Conservation (phyloP, 1,139 yeast genomes). For the Yamadazyma sp. region DNA sequence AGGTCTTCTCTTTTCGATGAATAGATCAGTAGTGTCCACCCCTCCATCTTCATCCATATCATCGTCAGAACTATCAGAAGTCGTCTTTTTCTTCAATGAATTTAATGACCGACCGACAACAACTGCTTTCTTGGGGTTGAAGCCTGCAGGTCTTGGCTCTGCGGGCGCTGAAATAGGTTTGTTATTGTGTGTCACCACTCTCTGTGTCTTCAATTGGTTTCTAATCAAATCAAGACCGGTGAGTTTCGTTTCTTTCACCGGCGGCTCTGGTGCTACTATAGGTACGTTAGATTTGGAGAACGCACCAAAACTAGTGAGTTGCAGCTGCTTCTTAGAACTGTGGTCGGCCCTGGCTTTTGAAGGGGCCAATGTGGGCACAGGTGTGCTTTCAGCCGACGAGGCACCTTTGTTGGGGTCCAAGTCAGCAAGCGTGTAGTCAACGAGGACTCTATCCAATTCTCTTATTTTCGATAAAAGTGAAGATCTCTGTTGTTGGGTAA, state of each 20-base stretch:
- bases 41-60: constrained; percentile 33
- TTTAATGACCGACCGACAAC: constrained; percentile 38
- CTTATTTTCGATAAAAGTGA: constrained; percentile 60
- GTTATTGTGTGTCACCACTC: constrained; percentile 15
- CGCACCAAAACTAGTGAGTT: constrained; percentile 51
- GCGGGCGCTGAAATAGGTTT: constrained; percentile 39
- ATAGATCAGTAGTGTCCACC: constrained; percentile 43
- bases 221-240: constrained; percentile 43
- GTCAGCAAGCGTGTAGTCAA: constrained; percentile 50
- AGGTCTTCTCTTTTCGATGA: constrained; percentile 34
- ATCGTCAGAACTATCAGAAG: constrained; percentile 36
- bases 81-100: constrained; percentile 29
- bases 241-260: constrained; percentile 30
- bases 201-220: constrained; percentile 30
- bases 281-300: constrained; percentile 33
- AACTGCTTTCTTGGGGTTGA: constrained; percentile 46
- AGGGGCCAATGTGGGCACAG: constrained; percentile 8
- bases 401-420: constrained; percentile 28
- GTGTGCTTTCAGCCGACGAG: not conserved
- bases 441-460: constrained; percentile 51
- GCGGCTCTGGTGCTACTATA: constrained; percentile 28
- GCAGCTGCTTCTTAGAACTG: constrained; percentile 35
- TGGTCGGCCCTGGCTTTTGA: constrained; percentile 2
- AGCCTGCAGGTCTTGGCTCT: constrained; percentile 84
- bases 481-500: constrained; percentile 58